Evolutionary conservation across 495 filamentous ascomycete genomes (phyloP), one percentile per base, ranked within the genome.

Genomic region (Aspergillus haitiensis): DNA sequence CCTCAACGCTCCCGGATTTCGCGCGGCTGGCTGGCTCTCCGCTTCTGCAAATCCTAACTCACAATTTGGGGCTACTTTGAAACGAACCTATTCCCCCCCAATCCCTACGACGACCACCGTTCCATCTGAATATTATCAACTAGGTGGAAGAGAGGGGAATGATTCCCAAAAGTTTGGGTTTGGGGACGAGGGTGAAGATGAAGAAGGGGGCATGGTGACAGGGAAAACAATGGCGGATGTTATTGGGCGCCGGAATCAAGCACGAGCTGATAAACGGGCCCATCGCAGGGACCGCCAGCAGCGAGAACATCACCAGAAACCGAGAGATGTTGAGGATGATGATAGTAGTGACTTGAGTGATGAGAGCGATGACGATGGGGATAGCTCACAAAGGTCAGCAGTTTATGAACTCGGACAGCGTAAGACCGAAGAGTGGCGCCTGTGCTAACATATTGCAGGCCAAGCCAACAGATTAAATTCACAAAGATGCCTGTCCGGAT

Each of bases 331-430:
- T 67, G 93, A 97, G 56, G 94, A 98, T 46, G 95, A 97, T 33
- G 95, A 98, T 70, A 98, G 94, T 70, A 96, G 92, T 68, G 94
- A 98, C 70, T 74, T 97, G 60, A 97, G 91, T 66, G 94, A 97
- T 64, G 93, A 98, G 53, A 97, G 92, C 64, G 94, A 98, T 50
- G 93, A 97, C 34, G 92, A 96, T 58, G 81, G 79, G 9, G 91
- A 96, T 13, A 70, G 66, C 42, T 54, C 66, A 33, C 68, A 67
- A 67, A 75, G 78, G 78, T 79, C 53, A 52, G 70, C 63, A 8
- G 44, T 15, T 32, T 40, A 16, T 15, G 34, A 13, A 31, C 0
- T 15, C 7, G 16, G 44, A 18, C 4, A 34, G 15, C 37, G 39
- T 27, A 53, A 39, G 21, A 33, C 16, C 32, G 45, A 8, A 2